A percentile compares a stretch with the other conserved stretches of the same genome.
phyloP scores from a whole-genome alignment of 306 rosid genomes.

The Prosopis cineraria region DNA sequence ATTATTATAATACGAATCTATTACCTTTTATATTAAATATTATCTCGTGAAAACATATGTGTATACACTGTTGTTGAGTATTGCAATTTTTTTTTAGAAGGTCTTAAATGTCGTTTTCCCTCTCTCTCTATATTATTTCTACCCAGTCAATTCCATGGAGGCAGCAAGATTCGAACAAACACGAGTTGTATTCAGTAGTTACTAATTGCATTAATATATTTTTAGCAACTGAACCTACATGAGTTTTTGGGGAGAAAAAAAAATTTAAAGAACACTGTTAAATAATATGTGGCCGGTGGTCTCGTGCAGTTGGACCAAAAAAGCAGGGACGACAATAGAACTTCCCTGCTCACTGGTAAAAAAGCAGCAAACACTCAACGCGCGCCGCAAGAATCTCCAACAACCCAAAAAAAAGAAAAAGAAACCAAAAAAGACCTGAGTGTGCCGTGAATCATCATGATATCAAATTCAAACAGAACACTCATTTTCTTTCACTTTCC shows the following conservation, averaged over 20 bases:
- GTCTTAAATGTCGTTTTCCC: too few species aligned
- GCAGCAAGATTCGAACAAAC: too few species aligned
- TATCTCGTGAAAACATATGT: too few species aligned
- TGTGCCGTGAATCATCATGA: conserved; percentile 9
- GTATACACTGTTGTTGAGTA: too few species aligned
- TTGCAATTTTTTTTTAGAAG: too few species aligned
- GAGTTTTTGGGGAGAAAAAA: background rate
- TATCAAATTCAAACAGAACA: background rate
- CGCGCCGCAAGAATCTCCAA: conserved; percentile 12
- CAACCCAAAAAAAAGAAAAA: background rate
- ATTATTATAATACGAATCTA: too few species aligned
- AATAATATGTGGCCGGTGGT: background rate
- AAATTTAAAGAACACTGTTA: background rate
- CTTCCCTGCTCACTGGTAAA: background rate
- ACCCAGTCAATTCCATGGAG: too few species aligned
- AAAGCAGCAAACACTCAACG: background rate
- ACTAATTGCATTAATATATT: background rate
- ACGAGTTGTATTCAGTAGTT: too few species aligned
- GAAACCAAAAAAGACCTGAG: background rate
- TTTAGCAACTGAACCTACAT: background rate
- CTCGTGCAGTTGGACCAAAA: background rate
- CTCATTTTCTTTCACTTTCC: background rate
- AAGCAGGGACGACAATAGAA: background rate
- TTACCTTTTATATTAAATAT: too few species aligned
- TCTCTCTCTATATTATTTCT: too few species aligned